Evolutionary conservation across 352 stramenopile genomes (phyloP).

Genomic region (Globisporangium solare): DNA sequence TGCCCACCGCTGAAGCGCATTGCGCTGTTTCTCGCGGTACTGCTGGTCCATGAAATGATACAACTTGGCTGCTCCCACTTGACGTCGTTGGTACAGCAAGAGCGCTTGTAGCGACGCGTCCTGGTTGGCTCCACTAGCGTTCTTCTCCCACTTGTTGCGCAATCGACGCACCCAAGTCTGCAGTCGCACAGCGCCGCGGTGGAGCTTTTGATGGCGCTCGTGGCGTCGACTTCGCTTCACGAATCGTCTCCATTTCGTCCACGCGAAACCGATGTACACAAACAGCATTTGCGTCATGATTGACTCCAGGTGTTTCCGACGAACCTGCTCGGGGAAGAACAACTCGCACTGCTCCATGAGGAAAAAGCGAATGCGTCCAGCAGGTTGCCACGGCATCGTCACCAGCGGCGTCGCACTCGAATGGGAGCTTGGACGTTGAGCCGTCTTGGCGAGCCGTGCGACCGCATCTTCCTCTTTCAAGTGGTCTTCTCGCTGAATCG

Average conservation of each 20-base stretch:
- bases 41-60: constrained; percentile 35
- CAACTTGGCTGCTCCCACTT: constrained; percentile 38
- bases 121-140: constrained; percentile 6
- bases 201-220: constrained; percentile 23
- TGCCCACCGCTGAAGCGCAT: constrained; percentile 26
- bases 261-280: constrained; percentile 58
- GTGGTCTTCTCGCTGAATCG: constrained; percentile 31
- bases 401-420: constrained; percentile 1
- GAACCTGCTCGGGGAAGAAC: constrained; percentile 32
- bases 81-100: constrained; percentile 36
- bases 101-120: constrained; percentile 32
- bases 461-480: constrained; percentile 47
- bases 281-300: constrained; percentile 63
- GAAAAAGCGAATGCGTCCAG: constrained; percentile 44
- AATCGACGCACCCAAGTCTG: constrained; percentile 41
- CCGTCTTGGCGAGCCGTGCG: constrained; percentile 2
- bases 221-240: constrained; percentile 29
- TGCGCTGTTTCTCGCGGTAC: constrained; percentile 21
- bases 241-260: constrained; percentile 44
- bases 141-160: constrained; percentile 8
- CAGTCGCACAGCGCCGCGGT: constrained; percentile 22
- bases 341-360: constrained; percentile 42
- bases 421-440: constrained; percentile 7
- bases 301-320: constrained; percentile 27
- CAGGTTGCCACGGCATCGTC: constrained; percentile 31